Conservation (phyloP, 2,329 filamentous ascomycete genomes). For the Hansfordia pulvinata region DNA sequence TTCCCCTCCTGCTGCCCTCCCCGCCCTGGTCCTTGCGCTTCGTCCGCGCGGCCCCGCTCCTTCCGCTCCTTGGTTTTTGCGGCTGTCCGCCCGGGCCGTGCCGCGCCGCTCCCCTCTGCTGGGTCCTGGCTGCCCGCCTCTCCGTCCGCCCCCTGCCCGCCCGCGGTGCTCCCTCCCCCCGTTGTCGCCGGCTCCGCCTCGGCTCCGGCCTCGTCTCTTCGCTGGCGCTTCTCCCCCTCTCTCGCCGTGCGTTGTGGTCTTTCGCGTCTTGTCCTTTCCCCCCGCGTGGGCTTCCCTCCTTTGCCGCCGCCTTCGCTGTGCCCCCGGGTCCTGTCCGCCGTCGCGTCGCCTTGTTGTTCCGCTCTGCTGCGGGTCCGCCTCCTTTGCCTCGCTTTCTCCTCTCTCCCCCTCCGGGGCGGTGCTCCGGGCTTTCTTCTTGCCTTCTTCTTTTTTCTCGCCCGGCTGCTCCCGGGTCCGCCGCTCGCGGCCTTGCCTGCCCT, state of each 20-base stretch:
- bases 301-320: conserved; percentile 26
- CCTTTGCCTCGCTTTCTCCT: conserved; percentile 16
- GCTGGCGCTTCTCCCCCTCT: conserved; percentile 5
- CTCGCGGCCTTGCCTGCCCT: too few relatives aligned
- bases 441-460: too few relatives aligned
- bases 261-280: conserved; percentile 8
- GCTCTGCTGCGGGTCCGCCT: conserved; percentile 23
- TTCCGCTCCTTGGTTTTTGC: conserved; percentile 27
- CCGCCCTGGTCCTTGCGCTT: conserved; percentile 24
- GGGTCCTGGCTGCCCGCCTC: conserved; percentile 26
- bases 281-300: conserved; percentile 16
- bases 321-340: conserved; percentile 25
- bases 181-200: conserved; percentile 24
- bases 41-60: conserved; percentile 25
- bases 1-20: conserved; percentile 20
- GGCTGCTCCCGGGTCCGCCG: too few relatives aligned
- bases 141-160: conserved; percentile 26
- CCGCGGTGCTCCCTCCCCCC: conserved; percentile 20
- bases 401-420: too few relatives aligned
- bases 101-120: conserved; percentile 24
- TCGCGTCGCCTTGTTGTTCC: conserved; percentile 28
- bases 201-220: conserved; percentile 17
- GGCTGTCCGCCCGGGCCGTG: conserved; percentile 22
- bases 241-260: conserved; percentile 4
- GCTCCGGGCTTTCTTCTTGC: too few relatives aligned